Conservation (phyloP, 441 rosid genomes). For the Lepidium campestre region DNA sequence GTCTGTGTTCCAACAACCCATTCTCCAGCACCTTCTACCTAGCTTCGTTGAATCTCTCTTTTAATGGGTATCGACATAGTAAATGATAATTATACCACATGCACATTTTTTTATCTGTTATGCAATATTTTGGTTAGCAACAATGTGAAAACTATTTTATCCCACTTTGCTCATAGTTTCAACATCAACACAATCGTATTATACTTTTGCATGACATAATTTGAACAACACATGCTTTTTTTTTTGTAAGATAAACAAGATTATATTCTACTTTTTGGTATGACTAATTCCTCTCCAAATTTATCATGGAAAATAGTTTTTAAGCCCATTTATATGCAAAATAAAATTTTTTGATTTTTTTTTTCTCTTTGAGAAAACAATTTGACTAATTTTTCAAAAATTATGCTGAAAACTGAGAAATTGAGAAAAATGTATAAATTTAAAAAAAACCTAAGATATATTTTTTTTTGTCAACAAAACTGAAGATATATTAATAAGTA, state of each 20-base stretch:
- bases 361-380: not conserved
- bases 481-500: no score
- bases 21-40: not conserved
- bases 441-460: no score
- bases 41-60: no score
- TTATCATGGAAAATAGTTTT: not conserved
- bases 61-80: no score
- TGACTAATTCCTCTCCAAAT: not conserved
- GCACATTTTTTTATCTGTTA: no score
- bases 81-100: no score
- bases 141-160: not conserved
- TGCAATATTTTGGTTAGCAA: not conserved
- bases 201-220: not conserved
- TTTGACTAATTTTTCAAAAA: not conserved
- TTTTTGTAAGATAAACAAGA: not conserved
- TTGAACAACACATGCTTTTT: not conserved
- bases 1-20: constrained; percentile 15
- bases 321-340: not conserved
- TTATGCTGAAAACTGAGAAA: not conserved
- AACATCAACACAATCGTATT: not conserved
- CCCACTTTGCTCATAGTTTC: not conserved
- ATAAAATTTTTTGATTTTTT: not conserved
- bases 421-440: not conserved
- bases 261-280: not conserved
- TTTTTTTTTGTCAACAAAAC: no score